Base-by-base conservation (phyloP, 2,329 filamentous ascomycete species). In the Elsinoe australis region DNA sequence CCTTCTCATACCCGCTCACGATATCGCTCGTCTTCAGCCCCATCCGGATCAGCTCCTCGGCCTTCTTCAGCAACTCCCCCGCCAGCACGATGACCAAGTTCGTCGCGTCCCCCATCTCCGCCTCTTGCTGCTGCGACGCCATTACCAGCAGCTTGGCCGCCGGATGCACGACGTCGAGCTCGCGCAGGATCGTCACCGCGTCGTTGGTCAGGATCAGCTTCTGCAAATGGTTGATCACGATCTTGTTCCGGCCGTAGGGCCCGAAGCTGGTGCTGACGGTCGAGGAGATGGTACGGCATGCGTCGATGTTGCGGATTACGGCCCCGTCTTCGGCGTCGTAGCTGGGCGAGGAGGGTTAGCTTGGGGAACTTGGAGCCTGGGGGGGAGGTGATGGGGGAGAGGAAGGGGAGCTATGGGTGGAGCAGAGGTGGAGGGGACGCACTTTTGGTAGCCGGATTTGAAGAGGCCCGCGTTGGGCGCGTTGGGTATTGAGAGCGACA, bases 171-270 rank as follows among this genome's bases (percentile, higher is more conserved):
- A 98, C 92, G 63, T 98, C 92, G 67, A 98, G 81, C 73, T 98
- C 94, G 63, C 88, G 84, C 59, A 98, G 78, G 65, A 98, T 98
- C 34, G 92, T 96, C 56, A 92, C 92, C 56, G 92, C 92, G 65
- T 98, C 92, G 52, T 89, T 96, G 59, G 94, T 98, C 56, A 98
- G 76, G 60, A 95, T 94, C 92, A 98, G 95, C 78, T 98, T 98
- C 70, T 95, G 87, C 54, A 98, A 78, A 72, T 98, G 94, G 76
- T 98, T 98, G 76, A 98, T 96, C 72, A 98, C 87, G 64, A 98
- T 89, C 75, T 98, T 98, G 77, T 98, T 98, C 70, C 92, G 86
- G 63, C 92, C 92, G 70, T 95, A 95, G 52, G 92, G 92, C 46
- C 92, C 94, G 28, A 98, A 79, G 36, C 92, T 96, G 50, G 92